Evolutionary conservation across 352 stramenopile genomes (phyloP), one percentile per base, ranked within the genome.

Genomic region (Pseudoperonospora humuli): DNA sequence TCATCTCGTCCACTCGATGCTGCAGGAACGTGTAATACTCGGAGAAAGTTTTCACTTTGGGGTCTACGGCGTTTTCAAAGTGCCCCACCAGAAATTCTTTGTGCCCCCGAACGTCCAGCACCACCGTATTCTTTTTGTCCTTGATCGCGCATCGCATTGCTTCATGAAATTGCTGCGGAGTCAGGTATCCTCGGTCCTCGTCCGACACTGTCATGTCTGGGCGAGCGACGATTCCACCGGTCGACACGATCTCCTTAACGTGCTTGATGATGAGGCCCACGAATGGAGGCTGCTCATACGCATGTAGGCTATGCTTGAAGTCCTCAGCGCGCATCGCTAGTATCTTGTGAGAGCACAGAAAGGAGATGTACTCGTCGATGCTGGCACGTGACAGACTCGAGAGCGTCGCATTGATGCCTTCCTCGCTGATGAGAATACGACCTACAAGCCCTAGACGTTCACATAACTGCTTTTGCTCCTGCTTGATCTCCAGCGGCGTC

Each of bases 361-460:
- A 70, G 9, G 54, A 44, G 17, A 83, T 75, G 54, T 92, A 92
- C 58, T 75, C 61, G 41, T 86, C 70, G 39, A 92, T 61, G 8
- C 57, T 41, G 10, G 46, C 42, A 2, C 57, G 51, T 14, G 45
- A 63, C 11, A 68, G 27, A 39, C 72, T 78, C 24, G 65, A 76
- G 24, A 92, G 70, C 48, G 78, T 89, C 31, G 77, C 79, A 57
- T 92, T 92, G 56, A 92, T 82, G 46, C 79, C 79, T 57, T 92
- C 79, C n/a, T 77, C 61, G 40, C 69, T 81, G 48, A 92, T 80
- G 23, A 86, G 66, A 26, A 89, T 74, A 50, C 79, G 70, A 7
- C 79, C 79, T 19, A 77, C 57, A 17, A 91, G 67, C 1, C 62
- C 64, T n/a, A 88, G 55, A 15, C 57, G 42, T n/a, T 59, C 46